Percentiles rank a stretch among this genome's conserved stretches.
phyloP scores from a whole-genome alignment of 495 filamentous ascomycete genomes.

The Neurospora sp. region DNA sequence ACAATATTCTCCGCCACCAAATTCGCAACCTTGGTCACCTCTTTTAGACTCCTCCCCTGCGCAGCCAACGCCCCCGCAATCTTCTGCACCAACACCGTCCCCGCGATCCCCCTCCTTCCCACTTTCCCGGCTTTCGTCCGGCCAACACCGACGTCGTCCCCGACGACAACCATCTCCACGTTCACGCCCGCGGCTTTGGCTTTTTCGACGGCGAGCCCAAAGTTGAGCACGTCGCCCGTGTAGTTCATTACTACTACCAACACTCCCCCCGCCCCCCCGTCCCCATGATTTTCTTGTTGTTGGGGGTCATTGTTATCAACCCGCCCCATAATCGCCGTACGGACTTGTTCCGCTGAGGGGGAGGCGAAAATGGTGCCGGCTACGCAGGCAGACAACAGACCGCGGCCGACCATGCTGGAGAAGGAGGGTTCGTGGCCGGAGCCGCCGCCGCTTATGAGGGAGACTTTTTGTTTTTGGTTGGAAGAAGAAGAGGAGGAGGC shows the following conservation, averaged over 20 bases:
- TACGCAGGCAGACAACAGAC: conserved; percentile 76
- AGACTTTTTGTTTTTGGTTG: conserved; percentile 43
- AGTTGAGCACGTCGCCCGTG: conserved; percentile 84
- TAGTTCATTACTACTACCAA: conserved; percentile 62
- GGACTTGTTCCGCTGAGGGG: conserved; percentile 79
- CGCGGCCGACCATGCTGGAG: conserved; percentile 54
- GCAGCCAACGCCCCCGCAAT: conserved; percentile 79
- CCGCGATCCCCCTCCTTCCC: conserved; percentile 81
- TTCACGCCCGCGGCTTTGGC: conserved; percentile 68
- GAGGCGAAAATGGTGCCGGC: conserved; percentile 91
- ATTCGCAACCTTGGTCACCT: conserved; percentile 62
- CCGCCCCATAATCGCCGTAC: conserved; percentile 59
- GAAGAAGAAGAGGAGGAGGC: not conserved
- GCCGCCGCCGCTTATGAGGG: conserved; percentile 82
- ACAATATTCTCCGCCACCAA: conserved; percentile 67
- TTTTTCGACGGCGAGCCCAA: conserved; percentile 91
- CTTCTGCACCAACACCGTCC: conserved; percentile 84
- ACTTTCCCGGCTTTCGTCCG: conserved; percentile 77
- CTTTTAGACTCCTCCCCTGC: conserved; percentile 49
- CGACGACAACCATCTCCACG: conserved; percentile 89
- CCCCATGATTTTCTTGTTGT: too few species aligned
- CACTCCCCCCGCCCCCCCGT: conserved; percentile 17
- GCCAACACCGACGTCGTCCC: conserved; percentile 93
- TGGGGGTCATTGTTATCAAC: conserved; percentile 45
- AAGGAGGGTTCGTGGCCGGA: conserved; percentile 92